Evolutionary conservation across 2,329 filamentous ascomycete species (phyloP).

Genomic region (Calonectria naviculata): DNA sequence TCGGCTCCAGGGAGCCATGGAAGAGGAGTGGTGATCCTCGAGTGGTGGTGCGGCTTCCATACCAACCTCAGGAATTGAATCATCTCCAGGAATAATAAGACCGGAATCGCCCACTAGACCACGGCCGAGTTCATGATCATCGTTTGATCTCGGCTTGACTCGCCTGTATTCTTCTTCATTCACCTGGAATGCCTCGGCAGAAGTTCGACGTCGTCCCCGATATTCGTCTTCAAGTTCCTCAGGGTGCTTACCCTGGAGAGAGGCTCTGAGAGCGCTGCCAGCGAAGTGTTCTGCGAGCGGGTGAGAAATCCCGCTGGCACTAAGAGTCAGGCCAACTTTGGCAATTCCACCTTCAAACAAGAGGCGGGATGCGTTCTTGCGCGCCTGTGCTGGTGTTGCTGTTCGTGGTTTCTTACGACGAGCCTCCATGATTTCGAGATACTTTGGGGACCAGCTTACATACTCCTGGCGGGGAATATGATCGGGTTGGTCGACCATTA

Average conservation of each 20-base stretch:
- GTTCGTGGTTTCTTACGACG: constrained; percentile 38
- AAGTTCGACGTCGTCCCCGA: constrained; percentile 53
- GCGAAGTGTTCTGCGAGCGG: constrained; percentile 58
- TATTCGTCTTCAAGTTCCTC: constrained; percentile 29
- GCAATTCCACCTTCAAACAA: constrained; percentile 50
- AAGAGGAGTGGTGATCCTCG: constrained; percentile 71
- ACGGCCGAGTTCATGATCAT: constrained; percentile 43
- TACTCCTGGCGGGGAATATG: constrained; percentile 50
- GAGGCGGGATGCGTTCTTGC: constrained; percentile 46
- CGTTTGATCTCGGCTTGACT: constrained; percentile 49
- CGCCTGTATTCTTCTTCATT: constrained; percentile 49
- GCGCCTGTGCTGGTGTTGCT: constrained; percentile 50
- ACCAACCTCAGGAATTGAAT: constrained; percentile 71
- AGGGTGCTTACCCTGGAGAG: constrained; percentile 39
- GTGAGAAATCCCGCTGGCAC: constrained; percentile 46
- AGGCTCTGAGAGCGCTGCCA: constrained; percentile 54
- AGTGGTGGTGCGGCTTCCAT: constrained; percentile 75
- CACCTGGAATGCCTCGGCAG: constrained; percentile 56
- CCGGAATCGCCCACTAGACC: constrained; percentile 40
- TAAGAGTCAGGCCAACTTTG: constrained; percentile 38
- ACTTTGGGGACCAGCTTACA: constrained; percentile 55
- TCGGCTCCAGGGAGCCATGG: constrained; percentile 65
- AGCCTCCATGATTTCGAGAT: constrained; percentile 66
- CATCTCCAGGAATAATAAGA: constrained; percentile 48
- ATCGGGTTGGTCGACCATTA: constrained; percentile 46